Evolutionary conservation across 2,329 filamentous ascomycete species (phyloP).

Genomic region (Colletotrichum sansevieriae): DNA sequence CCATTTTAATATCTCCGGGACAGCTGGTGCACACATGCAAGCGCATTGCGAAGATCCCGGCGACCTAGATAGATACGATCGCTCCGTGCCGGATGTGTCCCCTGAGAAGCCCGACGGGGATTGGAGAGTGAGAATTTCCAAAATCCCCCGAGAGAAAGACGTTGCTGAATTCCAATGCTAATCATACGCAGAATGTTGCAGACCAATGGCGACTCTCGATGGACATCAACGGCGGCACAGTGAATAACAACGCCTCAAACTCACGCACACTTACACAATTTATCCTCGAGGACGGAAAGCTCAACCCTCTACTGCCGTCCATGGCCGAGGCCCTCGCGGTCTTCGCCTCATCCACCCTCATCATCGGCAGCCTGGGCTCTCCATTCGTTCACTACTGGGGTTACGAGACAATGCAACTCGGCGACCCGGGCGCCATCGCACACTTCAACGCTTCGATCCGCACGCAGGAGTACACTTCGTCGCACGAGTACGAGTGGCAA

Average conservation of each 20-base stretch:
- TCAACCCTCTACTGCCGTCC: constrained; percentile 70
- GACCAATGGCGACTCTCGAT: constrained; percentile 67
- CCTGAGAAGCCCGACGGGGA: constrained; percentile 56
- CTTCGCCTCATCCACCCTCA: constrained; percentile 74
- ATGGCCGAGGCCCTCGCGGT: constrained; percentile 82
- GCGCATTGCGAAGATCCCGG: constrained; percentile 71
- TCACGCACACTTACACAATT: constrained; percentile 70
- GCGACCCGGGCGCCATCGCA: constrained; percentile 61
- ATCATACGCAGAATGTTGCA: constrained; percentile 57
- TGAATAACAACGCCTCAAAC: constrained; percentile 69
- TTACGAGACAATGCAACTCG: constrained; percentile 56
- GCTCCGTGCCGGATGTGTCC: constrained; percentile 52
- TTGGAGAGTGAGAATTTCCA: constrained; percentile 58
- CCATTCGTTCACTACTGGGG: constrained; percentile 72
- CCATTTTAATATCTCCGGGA: constrained; percentile 66
- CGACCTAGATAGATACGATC: constrained; percentile 68
- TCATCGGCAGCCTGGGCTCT: constrained; percentile 69
- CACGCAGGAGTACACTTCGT: constrained; percentile 78
- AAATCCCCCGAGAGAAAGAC: background rate
- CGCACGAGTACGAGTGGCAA: constrained; percentile 72
- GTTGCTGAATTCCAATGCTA: background rate
- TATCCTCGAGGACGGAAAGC: constrained; percentile 54
- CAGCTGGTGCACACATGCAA: constrained; percentile 69
- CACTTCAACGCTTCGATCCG: constrained; percentile 74
- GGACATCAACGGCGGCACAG: constrained; percentile 67